These are phyloP conservation scores for Iberis amara DNA, from an alignment of 441 rosid species.

Conservation along the genomic window DNA sequence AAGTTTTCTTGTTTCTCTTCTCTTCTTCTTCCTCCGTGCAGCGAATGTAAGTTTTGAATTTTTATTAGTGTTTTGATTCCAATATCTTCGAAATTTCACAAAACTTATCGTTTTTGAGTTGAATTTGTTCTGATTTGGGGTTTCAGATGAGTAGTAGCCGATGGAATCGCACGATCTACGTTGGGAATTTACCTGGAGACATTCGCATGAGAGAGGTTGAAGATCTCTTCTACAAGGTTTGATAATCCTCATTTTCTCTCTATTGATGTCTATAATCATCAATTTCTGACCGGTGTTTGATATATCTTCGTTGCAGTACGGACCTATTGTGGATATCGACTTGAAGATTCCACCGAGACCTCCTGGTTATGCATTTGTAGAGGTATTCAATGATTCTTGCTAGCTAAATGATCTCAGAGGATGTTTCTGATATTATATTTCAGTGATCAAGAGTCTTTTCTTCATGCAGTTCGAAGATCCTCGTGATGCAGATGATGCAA, in stretches of 20 bases:
- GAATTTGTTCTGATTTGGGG: neutral
- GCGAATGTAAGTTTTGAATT: slow-evolving; percentile 10
- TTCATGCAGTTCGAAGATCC: slow-evolving; percentile 70
- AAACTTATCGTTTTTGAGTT: neutral
- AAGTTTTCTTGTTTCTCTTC: slow-evolving; percentile 2
- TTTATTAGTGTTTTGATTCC: neutral
- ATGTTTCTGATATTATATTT: neutral
- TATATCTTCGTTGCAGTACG: slow-evolving; percentile 48
- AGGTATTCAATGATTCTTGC: slow-evolving; percentile 40
- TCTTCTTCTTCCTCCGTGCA: neutral
- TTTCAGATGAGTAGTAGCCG: slow-evolving; percentile 61
- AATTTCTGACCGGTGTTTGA: neutral
- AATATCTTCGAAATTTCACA: neutral
- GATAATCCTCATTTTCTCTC: neutral
- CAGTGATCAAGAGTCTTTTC: slow-evolving; percentile 9
- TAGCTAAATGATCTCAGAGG: neutral
- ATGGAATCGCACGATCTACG: slow-evolving; percentile 70
- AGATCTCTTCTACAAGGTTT: slow-evolving; percentile 83
- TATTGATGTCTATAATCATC: no score
- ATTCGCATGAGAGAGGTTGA: slow-evolving; percentile 73
- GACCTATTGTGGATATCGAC: slow-evolving; percentile 80
- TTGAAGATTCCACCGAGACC: slow-evolving; percentile 93
- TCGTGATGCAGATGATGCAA: slow-evolving; percentile 94
- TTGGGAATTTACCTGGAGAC: slow-evolving; percentile 84
- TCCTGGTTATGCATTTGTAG: slow-evolving; percentile 94